Percentiles rank a stretch among this genome's conserved stretches.
Conservation (phyloP, 345 rosid genomes). For the sweet orange (Citrus sinensis) region DVS_A1.0 CM039162.1:23059501-23060000, state of each 20-base stretch:
- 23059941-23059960: conserved; percentile 74
- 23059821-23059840: background rate
- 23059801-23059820: background rate
- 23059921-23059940: conserved; percentile 82
- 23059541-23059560: background rate
- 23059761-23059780: background rate
- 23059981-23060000: conserved; percentile 85
- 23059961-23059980: conserved; percentile 81
- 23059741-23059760: background rate
- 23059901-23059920: conserved; percentile 62
- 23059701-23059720: conserved; percentile 74
- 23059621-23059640: conserved; percentile 91
- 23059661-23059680: conserved; percentile 88
- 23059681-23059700: conserved; percentile 78
- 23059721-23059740: background rate
- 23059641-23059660: conserved; percentile 88
- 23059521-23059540: background rate
- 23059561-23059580: conserved; percentile 10
- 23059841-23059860: background rate
- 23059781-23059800: background rate
- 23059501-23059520: background rate
- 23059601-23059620: conserved; percentile 59
- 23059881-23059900: conserved; percentile 72
- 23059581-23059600: conserved; percentile 72
- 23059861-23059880: conserved; percentile 1